Evolutionary conservation across 2,329 filamentous ascomycete genomes (phyloP).

Genomic region (Cercospora sojina): DNA sequence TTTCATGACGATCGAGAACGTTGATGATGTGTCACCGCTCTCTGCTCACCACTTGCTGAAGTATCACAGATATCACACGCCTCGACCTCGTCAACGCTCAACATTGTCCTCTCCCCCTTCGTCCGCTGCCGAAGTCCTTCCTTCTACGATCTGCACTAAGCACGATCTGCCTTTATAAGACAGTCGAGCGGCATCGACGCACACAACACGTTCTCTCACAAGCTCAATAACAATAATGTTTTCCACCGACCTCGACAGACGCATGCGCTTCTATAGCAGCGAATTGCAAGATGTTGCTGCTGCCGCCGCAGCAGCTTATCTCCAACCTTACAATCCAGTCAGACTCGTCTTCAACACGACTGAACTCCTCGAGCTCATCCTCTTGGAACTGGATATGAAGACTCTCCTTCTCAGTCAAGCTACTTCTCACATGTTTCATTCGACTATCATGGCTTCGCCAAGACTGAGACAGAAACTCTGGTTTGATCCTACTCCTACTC

Average conservation of each 20-base stretch:
- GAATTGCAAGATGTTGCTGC: neutral
- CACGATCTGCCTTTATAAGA: neutral
- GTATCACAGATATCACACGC: neutral
- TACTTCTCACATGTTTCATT: conserved; percentile 6
- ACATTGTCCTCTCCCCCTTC: neutral
- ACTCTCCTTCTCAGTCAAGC: conserved; percentile 13
- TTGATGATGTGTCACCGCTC: conserved; percentile 11
- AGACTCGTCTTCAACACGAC: conserved; percentile 15
- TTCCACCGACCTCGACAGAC: conserved; percentile 7
- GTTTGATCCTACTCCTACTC: conserved; percentile 7
- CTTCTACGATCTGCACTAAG: neutral
- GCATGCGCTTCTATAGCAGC: conserved; percentile 8
- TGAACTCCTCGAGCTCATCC: conserved; percentile 18
- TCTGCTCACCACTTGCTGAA: neutral
- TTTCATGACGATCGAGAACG: conserved; percentile 1
- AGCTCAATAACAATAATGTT: neutral
- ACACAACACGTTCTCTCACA: neutral
- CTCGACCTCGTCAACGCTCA: neutral
- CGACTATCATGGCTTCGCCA: conserved; percentile 7
- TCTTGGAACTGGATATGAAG: conserved; percentile 15
- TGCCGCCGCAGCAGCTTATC: neutral
- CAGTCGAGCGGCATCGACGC: neutral
- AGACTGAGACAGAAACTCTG: conserved; percentile 12
- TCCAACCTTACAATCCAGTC: conserved; percentile 12
- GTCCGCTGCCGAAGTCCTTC: neutral